phyloP scores from a whole-genome alignment of 1,139 yeast species.

The Yamadazyma atmosphaerica region DNA sequence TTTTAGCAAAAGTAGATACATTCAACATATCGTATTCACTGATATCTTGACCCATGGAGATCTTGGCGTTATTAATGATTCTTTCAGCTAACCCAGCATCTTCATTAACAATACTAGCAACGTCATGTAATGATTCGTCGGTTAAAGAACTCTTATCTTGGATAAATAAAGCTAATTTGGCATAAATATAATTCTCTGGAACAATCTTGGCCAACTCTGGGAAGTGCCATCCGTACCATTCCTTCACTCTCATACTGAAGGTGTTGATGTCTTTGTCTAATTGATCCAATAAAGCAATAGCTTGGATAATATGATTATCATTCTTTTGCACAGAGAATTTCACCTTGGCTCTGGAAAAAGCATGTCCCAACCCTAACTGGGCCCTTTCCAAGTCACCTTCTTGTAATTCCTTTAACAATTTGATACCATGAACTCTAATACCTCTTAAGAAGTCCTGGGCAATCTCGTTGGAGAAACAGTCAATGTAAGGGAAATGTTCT shows the following conservation, averaged over 20 bases:
- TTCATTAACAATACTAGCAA: slow-evolving; percentile 86
- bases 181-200: slow-evolving; percentile 87
- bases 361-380: slow-evolving; percentile 98
- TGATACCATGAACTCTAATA: slow-evolving; percentile 85
- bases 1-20: slow-evolving; percentile 87
- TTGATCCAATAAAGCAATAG: slow-evolving; percentile 94
- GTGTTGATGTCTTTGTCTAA: slow-evolving; percentile 97
- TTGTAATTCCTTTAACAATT: slow-evolving; percentile 87
- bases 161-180: slow-evolving; percentile 78
- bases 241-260: slow-evolving; percentile 96
- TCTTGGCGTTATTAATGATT: slow-evolving; percentile 85
- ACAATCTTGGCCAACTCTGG: slow-evolving; percentile 98
- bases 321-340: slow-evolving; percentile 98
- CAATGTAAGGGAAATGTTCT: slow-evolving; percentile 84
- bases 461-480: slow-evolving; percentile 86
- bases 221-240: slow-evolving; percentile 99
- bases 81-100: slow-evolving; percentile 94
- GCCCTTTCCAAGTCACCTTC: slow-evolving; percentile 97
- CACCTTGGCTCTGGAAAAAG: slow-evolving; percentile 97
- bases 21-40: slow-evolving; percentile 84
- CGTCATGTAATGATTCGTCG: slow-evolving; percentile 84
- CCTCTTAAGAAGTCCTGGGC: slow-evolving; percentile 97
- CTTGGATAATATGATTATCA: slow-evolving; percentile 98
- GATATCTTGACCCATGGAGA: slow-evolving; percentile 98
- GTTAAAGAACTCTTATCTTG: slow-evolving; percentile 83